A percentile compares a stretch with the other conserved stretches of the same genome.
These are phyloP conservation scores for Saxophila tyrrhenica DNA, from an alignment of 495 filamentous ascomycete genomes.

Conservation along the genomic window DNA sequence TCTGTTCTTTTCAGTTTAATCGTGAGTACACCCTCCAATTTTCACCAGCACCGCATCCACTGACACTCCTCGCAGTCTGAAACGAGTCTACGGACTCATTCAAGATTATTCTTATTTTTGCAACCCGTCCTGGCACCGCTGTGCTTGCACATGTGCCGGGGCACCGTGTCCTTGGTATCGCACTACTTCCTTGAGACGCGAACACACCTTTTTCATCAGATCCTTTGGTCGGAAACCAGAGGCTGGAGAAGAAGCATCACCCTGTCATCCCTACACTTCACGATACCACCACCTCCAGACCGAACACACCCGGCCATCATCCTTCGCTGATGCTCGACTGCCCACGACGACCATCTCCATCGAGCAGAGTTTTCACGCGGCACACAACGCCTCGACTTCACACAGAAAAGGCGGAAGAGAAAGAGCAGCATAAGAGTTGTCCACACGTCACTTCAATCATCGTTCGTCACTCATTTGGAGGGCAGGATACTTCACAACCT, in stretches of 20 bases:
- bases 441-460: no score
- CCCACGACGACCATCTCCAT: no score
- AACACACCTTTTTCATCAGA: constrained; percentile 1
- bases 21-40: no score
- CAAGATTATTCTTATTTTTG: constrained; percentile 2
- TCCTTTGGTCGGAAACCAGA: neutral
- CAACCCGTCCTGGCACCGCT: neutral
- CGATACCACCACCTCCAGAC: no score
- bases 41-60: no score
- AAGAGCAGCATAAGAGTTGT: no score
- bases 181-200: neutral
- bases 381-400: no score
- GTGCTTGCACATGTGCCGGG: neutral
- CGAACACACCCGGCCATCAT: no score
- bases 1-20: neutral
- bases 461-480: neutral
- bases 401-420: no score
- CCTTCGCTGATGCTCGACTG: no score
- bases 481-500: constrained; percentile 1
- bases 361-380: no score
- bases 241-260: neutral
- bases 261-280: neutral
- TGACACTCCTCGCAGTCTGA: no score
- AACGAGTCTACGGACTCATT: constrained; percentile 1
- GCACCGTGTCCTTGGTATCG: neutral